phyloP scores from a whole-genome alignment of 768 basidiomycete species.

The Calocera cornea region DNA sequence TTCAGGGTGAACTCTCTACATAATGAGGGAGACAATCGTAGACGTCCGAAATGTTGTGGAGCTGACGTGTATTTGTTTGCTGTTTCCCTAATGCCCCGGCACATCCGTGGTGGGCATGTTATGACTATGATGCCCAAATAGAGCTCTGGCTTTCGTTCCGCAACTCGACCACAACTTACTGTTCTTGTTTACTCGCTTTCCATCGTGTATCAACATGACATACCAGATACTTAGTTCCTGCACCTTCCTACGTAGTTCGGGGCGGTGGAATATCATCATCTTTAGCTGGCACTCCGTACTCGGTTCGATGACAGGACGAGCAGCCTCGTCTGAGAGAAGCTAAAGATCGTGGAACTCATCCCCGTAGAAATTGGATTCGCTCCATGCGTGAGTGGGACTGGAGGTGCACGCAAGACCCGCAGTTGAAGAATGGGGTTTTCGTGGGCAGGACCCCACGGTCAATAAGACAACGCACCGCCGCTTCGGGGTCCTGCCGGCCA shows the following conservation, averaged over 20 bases:
- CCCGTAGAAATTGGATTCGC: too few species aligned
- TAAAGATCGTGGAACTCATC: too few species aligned
- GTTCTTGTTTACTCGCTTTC: constrained; percentile 1
- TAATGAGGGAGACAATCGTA: neutral
- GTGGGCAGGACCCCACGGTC: too few species aligned
- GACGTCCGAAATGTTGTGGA: constrained; percentile 3
- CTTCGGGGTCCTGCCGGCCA: too few species aligned
- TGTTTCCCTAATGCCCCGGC: neutral
- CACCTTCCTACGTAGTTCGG: neutral
- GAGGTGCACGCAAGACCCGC: too few species aligned
- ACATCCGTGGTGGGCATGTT: neutral
- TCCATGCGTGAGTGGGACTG: too few species aligned
- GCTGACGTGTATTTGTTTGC: neutral
- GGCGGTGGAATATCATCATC: neutral
- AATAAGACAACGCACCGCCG: too few species aligned
- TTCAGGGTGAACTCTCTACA: neutral
- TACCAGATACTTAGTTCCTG: neutral
- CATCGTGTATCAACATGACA: constrained; percentile 6
- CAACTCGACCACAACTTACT: neutral
- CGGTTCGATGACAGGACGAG: neutral
- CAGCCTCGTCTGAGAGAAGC: too few species aligned
- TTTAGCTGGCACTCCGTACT: neutral
- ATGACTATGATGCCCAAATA: constrained; percentile 3
- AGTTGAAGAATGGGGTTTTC: too few species aligned
- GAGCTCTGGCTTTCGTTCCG: neutral